These are phyloP conservation scores for Raffaelea arxii DNA, from an alignment of 2,329 filamentous ascomycete genomes.

Conservation along the genomic window DNA sequence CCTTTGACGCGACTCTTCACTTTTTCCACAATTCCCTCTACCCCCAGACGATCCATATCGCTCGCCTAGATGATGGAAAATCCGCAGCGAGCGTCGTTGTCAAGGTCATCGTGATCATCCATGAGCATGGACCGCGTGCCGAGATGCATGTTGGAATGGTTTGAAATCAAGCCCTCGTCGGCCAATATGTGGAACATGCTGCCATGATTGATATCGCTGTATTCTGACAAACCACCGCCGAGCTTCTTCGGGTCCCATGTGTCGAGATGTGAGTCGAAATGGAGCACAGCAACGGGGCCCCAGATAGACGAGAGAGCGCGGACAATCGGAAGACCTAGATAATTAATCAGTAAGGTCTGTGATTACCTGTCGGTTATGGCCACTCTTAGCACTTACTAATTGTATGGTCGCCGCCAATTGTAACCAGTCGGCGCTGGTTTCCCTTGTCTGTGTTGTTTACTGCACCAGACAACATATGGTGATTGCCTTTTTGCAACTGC, in stretches of 20 bases:
- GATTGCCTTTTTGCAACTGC: too few relatives aligned
- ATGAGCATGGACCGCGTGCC: slow-evolving; percentile 47
- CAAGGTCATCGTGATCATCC: slow-evolving; percentile 28
- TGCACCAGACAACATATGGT: too few relatives aligned
- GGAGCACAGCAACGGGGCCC: slow-evolving; percentile 33
- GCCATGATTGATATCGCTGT: slow-evolving; percentile 49
- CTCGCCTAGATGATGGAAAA: slow-evolving; percentile 47
- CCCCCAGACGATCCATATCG: slow-evolving; percentile 65
- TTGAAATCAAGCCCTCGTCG: slow-evolving; percentile 31
- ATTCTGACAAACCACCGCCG: slow-evolving; percentile 47
- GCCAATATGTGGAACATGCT: slow-evolving; percentile 53
- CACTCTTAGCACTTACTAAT: too few relatives aligned
- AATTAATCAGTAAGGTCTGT: too few relatives aligned
- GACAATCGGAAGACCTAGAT: slow-evolving; percentile 2
- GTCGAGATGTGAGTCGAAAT: slow-evolving; percentile 50
- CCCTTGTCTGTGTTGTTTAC: neutral
- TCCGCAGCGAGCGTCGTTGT: slow-evolving; percentile 47
- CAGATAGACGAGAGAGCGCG: slow-evolving; percentile 1
- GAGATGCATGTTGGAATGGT: slow-evolving; percentile 34
- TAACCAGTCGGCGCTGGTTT: slow-evolving; percentile 1
- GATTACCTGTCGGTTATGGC: too few relatives aligned
- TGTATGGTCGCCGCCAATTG: slow-evolving; percentile 6
- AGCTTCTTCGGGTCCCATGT: slow-evolving; percentile 55
- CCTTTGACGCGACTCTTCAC: slow-evolving; percentile 48
- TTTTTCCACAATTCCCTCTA: slow-evolving; percentile 49